A percentile compares a stretch with the other conserved stretches of the same genome.
Conservation (phyloP, 2,329 filamentous ascomycete species). For the Hymenoscyphus fructigenus region DNA sequence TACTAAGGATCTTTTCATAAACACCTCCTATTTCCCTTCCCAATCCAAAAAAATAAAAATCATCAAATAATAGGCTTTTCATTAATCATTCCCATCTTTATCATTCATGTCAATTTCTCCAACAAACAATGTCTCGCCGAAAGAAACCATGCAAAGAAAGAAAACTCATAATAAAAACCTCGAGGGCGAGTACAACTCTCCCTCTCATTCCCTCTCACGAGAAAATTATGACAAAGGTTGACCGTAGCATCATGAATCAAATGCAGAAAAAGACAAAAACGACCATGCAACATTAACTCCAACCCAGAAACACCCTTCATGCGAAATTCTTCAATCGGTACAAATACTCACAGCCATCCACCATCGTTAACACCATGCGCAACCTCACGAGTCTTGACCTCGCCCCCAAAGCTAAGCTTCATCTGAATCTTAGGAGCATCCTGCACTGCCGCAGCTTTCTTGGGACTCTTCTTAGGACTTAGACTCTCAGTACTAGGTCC, state of each 20-base stretch:
- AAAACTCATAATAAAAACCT: conserved; percentile 1
- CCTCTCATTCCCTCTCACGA: background rate
- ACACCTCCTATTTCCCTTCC: background rate
- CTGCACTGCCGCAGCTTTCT: conserved; percentile 22
- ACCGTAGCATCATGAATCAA: conserved; percentile 5
- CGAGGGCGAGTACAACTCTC: background rate
- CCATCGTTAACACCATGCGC: conserved; percentile 17
- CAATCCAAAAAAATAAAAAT: background rate
- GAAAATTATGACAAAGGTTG: background rate
- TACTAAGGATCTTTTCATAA: conserved; percentile 3
- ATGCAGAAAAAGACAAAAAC: background rate
- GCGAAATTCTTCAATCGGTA: background rate
- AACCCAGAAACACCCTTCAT: background rate
- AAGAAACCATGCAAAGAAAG: background rate
- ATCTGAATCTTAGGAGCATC: conserved; percentile 35
- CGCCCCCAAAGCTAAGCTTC: conserved; percentile 32
- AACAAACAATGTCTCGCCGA: background rate
- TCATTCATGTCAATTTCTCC: background rate
- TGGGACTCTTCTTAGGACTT: conserved; percentile 48
- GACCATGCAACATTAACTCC: background rate
- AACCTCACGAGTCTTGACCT: conserved; percentile 17
- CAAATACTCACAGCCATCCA: conserved; percentile 26
- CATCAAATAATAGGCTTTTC: conserved; percentile 3
- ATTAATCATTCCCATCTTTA: background rate
- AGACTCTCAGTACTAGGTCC: conserved; percentile 51